Conservation (phyloP, 2,329 filamentous ascomycete genomes). For the Balansia obtecta region DNA sequence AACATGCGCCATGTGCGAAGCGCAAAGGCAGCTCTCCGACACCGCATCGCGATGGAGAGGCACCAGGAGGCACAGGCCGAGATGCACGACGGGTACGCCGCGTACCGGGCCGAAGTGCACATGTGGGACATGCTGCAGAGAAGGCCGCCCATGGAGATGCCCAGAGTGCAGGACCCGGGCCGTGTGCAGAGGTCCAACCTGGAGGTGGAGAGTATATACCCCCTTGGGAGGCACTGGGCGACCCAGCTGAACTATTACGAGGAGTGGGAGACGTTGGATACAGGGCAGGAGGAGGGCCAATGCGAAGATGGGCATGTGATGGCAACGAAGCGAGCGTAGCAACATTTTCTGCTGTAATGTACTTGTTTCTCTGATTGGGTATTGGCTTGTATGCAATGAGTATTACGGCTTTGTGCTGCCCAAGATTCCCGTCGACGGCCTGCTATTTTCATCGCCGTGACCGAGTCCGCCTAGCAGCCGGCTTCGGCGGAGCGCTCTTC, state of each 20-base stretch:
- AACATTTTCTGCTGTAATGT: neutral
- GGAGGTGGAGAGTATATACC: constrained; percentile 24
- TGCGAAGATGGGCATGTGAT: constrained; percentile 1
- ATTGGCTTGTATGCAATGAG: too few species aligned
- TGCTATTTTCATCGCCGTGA: constrained; percentile 6
- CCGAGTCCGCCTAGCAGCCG: constrained; percentile 4
- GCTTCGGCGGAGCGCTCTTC: constrained; percentile 4
- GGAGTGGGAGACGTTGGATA: constrained; percentile 29
- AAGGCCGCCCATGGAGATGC: constrained; percentile 22
- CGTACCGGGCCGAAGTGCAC: constrained; percentile 27
- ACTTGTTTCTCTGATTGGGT: neutral
- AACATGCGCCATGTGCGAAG: constrained; percentile 25
- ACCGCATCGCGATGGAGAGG: constrained; percentile 28
- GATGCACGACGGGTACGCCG: constrained; percentile 25
- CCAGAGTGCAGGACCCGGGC: constrained; percentile 18
- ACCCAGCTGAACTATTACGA: constrained; percentile 21
- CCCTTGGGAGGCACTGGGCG: constrained; percentile 27
- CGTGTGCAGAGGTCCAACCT: constrained; percentile 15
- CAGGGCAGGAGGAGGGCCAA: neutral
- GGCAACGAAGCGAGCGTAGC: neutral
- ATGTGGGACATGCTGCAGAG: constrained; percentile 34
- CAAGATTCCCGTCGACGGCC: constrained; percentile 10
- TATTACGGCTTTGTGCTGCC: neutral
- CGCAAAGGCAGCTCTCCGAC: constrained; percentile 23
- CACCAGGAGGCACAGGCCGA: constrained; percentile 33